phyloP scores from a whole-genome alignment of 2,329 filamentous ascomycete genomes.

The Mycogone perniciosa region DNA sequence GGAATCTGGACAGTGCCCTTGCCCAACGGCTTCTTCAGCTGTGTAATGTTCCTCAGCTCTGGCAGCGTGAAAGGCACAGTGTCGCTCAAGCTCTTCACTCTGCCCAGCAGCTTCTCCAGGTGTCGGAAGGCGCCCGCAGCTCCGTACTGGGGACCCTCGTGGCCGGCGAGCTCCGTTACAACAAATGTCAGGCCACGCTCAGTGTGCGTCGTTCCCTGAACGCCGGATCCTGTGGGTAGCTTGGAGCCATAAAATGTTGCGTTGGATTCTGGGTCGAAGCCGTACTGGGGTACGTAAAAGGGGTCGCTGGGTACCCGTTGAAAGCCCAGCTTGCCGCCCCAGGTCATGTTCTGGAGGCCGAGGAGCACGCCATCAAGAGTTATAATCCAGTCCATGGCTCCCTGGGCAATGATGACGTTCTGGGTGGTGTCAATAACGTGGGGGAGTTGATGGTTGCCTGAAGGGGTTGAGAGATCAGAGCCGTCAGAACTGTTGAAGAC shows the following conservation, averaged over 20 bases:
- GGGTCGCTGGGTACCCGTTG: conserved; percentile 51
- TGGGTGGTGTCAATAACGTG: conserved; percentile 66
- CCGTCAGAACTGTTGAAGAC: conserved; percentile 9
- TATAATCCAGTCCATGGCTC: conserved; percentile 62
- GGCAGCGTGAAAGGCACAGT: conserved; percentile 31
- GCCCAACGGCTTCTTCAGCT: conserved; percentile 17
- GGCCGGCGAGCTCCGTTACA: conserved; percentile 56
- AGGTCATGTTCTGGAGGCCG: conserved; percentile 76
- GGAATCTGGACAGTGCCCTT: conserved; percentile 19
- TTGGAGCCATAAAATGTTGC: conserved; percentile 32
- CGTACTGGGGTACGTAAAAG: conserved; percentile 56
- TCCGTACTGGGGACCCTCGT: conserved; percentile 64
- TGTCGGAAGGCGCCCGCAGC: conserved; percentile 64
- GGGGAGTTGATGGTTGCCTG: conserved; percentile 54
- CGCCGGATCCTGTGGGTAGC: conserved; percentile 54
- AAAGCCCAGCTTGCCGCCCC: conserved; percentile 66
- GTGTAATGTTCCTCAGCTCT: conserved; percentile 14
- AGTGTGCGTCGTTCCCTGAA: conserved; percentile 63
- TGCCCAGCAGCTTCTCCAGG: conserved; percentile 68
- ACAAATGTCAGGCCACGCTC: conserved; percentile 73
- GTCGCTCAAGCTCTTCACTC: conserved; percentile 50
- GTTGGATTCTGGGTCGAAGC: conserved; percentile 27
- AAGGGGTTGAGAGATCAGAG: conserved; percentile 37
- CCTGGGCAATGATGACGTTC: conserved; percentile 69
- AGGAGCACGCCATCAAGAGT: conserved; percentile 64